Conservation (phyloP, 352 stramenopile genomes). For the Phytophthora sojae region DNA sequence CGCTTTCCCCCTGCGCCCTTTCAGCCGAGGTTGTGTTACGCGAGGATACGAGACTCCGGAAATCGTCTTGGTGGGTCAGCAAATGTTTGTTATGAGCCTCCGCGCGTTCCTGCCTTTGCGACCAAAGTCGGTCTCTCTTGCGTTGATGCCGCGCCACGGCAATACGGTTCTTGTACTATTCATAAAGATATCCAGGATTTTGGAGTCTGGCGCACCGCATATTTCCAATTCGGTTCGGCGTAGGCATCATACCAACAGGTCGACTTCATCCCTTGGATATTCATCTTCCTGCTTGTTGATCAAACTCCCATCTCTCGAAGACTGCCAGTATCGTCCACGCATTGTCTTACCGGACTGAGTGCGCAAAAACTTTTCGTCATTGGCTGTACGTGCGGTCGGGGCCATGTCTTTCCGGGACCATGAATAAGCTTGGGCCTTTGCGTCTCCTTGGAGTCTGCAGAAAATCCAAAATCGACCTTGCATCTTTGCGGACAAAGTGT, state of each 20-base stretch:
- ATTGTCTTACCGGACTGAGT: neutral
- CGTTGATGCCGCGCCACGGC: neutral
- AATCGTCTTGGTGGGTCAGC: neutral
- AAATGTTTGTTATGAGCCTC: neutral
- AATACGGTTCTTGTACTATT: neutral
- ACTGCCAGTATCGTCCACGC: neutral
- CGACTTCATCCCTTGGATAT: neutral
- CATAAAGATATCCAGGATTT: neutral
- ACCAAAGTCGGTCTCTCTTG: neutral
- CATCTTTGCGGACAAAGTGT: neutral
- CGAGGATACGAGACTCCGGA: neutral
- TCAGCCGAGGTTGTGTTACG: neutral
- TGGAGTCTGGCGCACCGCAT: neutral
- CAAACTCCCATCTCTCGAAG: neutral
- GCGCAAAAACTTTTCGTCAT: neutral
- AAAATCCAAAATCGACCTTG: neutral
- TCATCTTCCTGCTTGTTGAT: neutral
- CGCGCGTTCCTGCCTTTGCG: neutral
- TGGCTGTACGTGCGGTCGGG: neutral
- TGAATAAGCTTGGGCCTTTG: neutral
- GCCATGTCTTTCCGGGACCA: neutral
- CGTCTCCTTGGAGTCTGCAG: neutral
- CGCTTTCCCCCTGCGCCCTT: neutral
- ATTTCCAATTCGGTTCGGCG: neutral
- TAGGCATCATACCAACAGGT: neutral